phyloP scores from a whole-genome alignment of 208 protist species.

The Trypanosoma rangeli region DNA sequence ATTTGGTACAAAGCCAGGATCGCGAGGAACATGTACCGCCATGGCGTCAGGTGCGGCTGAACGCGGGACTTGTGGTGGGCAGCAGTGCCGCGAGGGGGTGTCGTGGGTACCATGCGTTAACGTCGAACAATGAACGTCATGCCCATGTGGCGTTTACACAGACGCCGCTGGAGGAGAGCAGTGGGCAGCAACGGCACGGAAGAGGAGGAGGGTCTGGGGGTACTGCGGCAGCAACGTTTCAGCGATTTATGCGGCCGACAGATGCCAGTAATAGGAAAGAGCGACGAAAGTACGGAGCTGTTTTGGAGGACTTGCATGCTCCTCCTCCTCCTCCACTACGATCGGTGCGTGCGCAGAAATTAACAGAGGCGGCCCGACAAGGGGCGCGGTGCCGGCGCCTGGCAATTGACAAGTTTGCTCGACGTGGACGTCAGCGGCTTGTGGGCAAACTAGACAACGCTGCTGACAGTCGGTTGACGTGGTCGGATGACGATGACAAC shows the following conservation, averaged over 20 bases:
- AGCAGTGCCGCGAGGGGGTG: not conserved
- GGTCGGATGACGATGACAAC: constrained; percentile 28
- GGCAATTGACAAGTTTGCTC: constrained; percentile 7
- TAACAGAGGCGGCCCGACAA: not conserved
- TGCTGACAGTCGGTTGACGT: constrained; percentile 4
- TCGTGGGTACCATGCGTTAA: not conserved
- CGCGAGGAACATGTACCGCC: not conserved
- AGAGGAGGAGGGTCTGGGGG: not conserved
- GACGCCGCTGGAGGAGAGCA: constrained; percentile 9
- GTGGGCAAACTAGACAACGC: not conserved
- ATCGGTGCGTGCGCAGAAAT: constrained; percentile 16
- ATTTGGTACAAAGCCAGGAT: not conserved
- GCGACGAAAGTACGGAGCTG: constrained; percentile 7
- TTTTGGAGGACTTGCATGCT: constrained; percentile 5
- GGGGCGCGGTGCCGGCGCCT: not conserved
- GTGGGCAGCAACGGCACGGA: not conserved
- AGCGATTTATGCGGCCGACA: constrained; percentile 30
- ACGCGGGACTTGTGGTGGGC: not conserved
- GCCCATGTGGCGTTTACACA: constrained; percentile 19
- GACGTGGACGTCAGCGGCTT: constrained; percentile 17
- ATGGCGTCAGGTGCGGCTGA: not conserved
- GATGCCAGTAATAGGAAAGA: constrained; percentile 31
- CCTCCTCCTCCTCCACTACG: not conserved
- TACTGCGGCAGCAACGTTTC: constrained; percentile 4
- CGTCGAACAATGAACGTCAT: not conserved